Evolutionary conservation across 1,139 yeast species (phyloP), one percentile per base, ranked within the genome.

Genomic region (Kodamaea ohmeri): DNA sequence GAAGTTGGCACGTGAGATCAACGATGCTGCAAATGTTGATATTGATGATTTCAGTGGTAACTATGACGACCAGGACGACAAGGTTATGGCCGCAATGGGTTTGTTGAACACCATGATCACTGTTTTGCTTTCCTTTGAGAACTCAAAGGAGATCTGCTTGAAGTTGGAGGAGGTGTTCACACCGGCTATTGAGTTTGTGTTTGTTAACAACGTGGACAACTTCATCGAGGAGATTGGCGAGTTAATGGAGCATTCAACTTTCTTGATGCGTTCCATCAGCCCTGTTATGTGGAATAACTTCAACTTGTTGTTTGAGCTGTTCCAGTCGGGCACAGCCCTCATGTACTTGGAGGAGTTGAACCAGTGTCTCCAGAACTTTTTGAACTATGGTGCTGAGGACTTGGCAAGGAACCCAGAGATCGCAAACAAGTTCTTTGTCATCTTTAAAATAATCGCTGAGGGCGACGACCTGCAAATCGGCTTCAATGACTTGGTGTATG

Each of bases 41-140:
- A 53, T 61, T 18, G 68, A 62, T 29, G 63, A 59, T 18, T 71
- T 68, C 29, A 53, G 48, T 12, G 71, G 64, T 28, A 66, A 61
- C 13, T 61, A 58, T 45, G 77, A 71, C 32, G 80, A 77, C 38
- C 67, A 73, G 44, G 78, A 81, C 21, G 96, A 88, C 47, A 92
- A 90, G 60, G 80, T 84, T 22, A 80, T 86, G 75, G 90, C 96
- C 1, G 96, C 95, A 0, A 63, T 86, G 34, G 97, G 97, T 24
- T 74, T 89, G 21, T 67, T 92, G 49, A 88, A 85, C 51, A 90
- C 97, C 2, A 78, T 90, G 69, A 81, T 88, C 36, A 88, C 96
- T 1, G 83, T 92, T n/a, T 63, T 92, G 36, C 61, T 89, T 42
- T 85, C 95, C 9, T 81, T 92, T 59, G 97, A 92, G 58, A 85